Percentiles rank a stretch among this genome's conserved stretches.
phyloP scores from a whole-genome alignment of 2,329 filamentous ascomycete species.

The Ascochyta pisi region DNA sequence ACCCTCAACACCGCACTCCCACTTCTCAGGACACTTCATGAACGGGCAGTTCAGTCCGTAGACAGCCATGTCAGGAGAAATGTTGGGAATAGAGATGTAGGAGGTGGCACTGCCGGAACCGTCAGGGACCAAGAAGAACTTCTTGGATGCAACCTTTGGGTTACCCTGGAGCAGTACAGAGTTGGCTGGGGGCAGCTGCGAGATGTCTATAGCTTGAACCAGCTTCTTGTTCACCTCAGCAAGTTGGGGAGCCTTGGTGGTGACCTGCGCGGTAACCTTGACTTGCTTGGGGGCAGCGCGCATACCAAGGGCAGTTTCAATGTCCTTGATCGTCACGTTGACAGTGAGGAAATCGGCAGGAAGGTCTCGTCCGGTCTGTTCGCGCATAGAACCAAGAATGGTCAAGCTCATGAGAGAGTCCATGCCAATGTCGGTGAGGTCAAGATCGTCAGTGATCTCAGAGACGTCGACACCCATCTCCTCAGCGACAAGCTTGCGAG shows the following conservation, averaged over 20 bases:
- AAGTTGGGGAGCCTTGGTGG: constrained; percentile 48
- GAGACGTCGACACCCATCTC: constrained; percentile 71
- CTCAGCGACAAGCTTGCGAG: constrained; percentile 58
- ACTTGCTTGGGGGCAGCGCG: constrained; percentile 52
- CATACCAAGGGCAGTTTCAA: constrained; percentile 69
- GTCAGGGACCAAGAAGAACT: constrained; percentile 61
- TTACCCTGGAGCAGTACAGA: constrained; percentile 66
- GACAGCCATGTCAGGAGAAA: constrained; percentile 58
- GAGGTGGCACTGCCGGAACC: constrained; percentile 69
- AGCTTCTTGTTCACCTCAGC: constrained; percentile 59
- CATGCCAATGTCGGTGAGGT: constrained; percentile 66
- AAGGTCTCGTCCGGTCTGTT: constrained; percentile 59
- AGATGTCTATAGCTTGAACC: constrained; percentile 49
- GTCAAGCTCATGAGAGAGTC: constrained; percentile 62
- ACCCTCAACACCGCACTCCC: constrained; percentile 69
- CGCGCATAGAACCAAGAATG: constrained; percentile 58
- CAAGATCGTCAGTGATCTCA: constrained; percentile 62
- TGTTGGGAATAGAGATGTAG: constrained; percentile 66
- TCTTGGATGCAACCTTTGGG: constrained; percentile 63
- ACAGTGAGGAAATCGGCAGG: constrained; percentile 64
- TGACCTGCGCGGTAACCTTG: constrained; percentile 34
- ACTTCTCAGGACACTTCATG: constrained; percentile 72
- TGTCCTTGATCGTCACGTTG: constrained; percentile 69
- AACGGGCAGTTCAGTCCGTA: constrained; percentile 72
- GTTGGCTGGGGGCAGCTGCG: constrained; percentile 55